These are phyloP conservation scores for Wickerhamomyces queroliae DNA, from an alignment of 805 yeast genomes.

Conservation along the genomic window DNA sequence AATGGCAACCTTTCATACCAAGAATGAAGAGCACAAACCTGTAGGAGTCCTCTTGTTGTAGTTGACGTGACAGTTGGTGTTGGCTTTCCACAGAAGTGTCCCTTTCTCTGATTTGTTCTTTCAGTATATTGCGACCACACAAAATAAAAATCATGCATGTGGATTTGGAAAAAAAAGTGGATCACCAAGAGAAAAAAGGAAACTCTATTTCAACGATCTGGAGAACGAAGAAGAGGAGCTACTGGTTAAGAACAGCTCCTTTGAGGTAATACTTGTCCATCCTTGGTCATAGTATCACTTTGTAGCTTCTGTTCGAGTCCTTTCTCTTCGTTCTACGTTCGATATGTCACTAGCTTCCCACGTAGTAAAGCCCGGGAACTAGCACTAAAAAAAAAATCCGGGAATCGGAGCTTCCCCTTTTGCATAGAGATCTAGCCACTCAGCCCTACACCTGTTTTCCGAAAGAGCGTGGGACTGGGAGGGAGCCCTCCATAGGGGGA, in stretches of 20 bases:
- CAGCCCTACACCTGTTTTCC: conserved; percentile 1
- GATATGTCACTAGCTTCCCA: background rate
- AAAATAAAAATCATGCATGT: too few species aligned
- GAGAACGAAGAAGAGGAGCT: too few species aligned
- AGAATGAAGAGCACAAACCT: too few species aligned
- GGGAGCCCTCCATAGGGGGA: too few species aligned
- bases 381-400: conserved; percentile 1
- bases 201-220: background rate
- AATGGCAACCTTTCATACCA: too few species aligned
- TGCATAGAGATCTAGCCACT: background rate
- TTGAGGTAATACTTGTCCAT: background rate
- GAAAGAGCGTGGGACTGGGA: background rate
- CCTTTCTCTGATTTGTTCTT: too few species aligned
- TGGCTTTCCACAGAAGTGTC: too few species aligned
- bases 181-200: background rate
- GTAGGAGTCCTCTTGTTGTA: too few species aligned
- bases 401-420: conserved; percentile 2
- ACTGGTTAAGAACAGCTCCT: too few species aligned
- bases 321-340: background rate
- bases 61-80: too few species aligned
- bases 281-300: background rate
- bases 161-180: too few species aligned
- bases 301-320: background rate
- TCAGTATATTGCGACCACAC: too few species aligned
- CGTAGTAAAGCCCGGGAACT: background rate